Evolutionary conservation across 257 asterid genomes (phyloP).

Genomic region (Plantago elongata): DNA sequence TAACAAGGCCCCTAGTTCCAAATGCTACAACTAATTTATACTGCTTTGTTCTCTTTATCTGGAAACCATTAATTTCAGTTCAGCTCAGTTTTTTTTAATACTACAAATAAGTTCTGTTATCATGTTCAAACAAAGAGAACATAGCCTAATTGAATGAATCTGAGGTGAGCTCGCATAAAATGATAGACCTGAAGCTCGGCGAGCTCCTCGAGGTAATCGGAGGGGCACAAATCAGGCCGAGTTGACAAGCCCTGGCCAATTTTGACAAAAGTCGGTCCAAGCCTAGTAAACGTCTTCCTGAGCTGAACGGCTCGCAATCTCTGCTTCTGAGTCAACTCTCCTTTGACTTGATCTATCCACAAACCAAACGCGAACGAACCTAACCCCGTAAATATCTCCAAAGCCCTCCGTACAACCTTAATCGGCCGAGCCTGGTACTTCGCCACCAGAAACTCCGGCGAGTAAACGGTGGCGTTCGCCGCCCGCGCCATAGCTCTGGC

Average conservation of each 20-base stretch:
- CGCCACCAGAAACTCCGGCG: slow-evolving; percentile 45
- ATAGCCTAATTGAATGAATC: too few relatives aligned
- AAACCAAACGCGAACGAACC: slow-evolving; percentile 69
- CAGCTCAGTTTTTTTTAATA: too few relatives aligned
- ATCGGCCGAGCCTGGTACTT: slow-evolving; percentile 75
- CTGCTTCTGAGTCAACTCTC: slow-evolving; percentile 48
- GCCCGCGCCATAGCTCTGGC: slow-evolving; percentile 92
- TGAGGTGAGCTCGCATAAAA: too few relatives aligned
- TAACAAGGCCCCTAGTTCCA: too few relatives aligned
- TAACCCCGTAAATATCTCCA: slow-evolving; percentile 57
- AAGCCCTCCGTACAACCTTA: slow-evolving; percentile 63
- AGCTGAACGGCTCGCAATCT: slow-evolving; percentile 64
- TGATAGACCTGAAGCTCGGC: slow-evolving; percentile 62
- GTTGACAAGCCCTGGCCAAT: slow-evolving; percentile 98
- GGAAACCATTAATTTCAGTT: too few relatives aligned
- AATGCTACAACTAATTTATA: too few relatives aligned
- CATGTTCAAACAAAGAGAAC: too few relatives aligned
- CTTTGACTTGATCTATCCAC: slow-evolving; percentile 71
- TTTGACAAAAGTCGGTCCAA: slow-evolving; percentile 97
- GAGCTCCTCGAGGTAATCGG: slow-evolving; percentile 82
- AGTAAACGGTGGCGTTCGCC: slow-evolving; percentile 68
- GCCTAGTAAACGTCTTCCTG: slow-evolving; percentile 66
- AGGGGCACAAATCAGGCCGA: slow-evolving; percentile 94
- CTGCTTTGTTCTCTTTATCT: too few relatives aligned
- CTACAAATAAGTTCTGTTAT: too few relatives aligned